Evolutionary conservation across 345 rosid species (phyloP).

Genomic region (Cardamine resedifolia): DNA sequence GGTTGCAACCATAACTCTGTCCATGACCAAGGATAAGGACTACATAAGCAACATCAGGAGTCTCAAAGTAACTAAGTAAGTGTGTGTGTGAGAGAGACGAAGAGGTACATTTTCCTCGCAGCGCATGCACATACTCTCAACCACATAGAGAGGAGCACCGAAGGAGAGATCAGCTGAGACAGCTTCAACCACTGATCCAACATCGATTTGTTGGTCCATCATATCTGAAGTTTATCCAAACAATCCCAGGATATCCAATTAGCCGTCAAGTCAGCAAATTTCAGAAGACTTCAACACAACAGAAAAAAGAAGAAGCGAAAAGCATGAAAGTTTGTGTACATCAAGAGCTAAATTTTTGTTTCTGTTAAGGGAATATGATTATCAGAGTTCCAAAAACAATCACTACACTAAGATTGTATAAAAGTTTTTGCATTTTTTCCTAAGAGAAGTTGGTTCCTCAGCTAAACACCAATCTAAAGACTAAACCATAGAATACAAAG

Average conservation of each 20-base stretch:
- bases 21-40: not conserved
- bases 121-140: constrained; percentile 95
- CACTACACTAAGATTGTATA: not conserved
- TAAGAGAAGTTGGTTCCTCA: not conserved
- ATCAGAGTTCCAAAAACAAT: constrained; percentile 9
- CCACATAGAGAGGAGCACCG: constrained; percentile 72
- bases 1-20: not conserved
- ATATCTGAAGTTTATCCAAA: not conserved
- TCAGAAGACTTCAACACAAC: not conserved
- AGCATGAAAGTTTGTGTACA: constrained; percentile 21
- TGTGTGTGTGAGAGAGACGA: not conserved
- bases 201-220: constrained; percentile 48
- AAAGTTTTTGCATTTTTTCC: not conserved
- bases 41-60: not conserved
- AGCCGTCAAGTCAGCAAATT: not conserved
- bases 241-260: not conserved
- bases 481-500: not conserved
- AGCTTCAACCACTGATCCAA: constrained; percentile 82
- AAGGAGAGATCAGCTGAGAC: constrained; percentile 49
- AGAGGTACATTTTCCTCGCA: constrained; percentile 70
- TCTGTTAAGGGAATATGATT: not conserved
- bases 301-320: not conserved
- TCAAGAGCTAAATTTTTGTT: not conserved
- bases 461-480: constrained; percentile 4
- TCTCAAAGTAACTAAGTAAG: not conserved